phyloP scores from a whole-genome alignment of 2,329 filamentous ascomycete genomes.

The Akanthomyces dipterigenus region DNA sequence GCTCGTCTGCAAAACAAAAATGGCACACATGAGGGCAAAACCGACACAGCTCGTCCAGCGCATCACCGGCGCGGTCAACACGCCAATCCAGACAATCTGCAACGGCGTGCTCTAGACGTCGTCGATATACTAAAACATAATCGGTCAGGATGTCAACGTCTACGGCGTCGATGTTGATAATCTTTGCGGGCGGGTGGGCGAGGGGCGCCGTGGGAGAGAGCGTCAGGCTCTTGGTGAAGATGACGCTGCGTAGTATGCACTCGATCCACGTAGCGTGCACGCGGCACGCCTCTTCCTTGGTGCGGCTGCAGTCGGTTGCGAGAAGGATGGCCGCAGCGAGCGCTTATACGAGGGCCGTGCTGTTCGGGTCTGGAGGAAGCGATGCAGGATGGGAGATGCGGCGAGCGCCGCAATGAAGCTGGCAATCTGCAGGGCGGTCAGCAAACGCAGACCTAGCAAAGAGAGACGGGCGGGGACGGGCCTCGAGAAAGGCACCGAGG shows the following conservation, averaged over 20 bases:
- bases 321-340: neutral
- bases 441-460: neutral
- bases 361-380: neutral
- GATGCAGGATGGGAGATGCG: conserved; percentile 3
- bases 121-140: conserved; percentile 10
- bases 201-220: conserved; percentile 4
- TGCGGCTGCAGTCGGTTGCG: neutral
- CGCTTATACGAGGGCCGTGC: neutral
- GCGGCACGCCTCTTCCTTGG: conserved; percentile 10
- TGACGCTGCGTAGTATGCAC: conserved; percentile 9
- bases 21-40: neutral
- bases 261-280: conserved; percentile 10
- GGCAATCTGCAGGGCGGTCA: neutral
- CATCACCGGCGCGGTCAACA: neutral
- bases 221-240: conserved; percentile 6
- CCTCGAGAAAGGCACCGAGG: conserved; percentile 1
- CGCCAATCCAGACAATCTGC: conserved; percentile 6
- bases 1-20: neutral
- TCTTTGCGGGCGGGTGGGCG: conserved; percentile 3
- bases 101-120: conserved; percentile 9
- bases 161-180: conserved; percentile 10
- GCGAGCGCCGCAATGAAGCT: neutral
- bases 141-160: conserved; percentile 9
- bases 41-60: conserved; percentile 6
- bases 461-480: neutral